Conservation (phyloP, 257 asterid species). For the Leptodermis oblonga region DNA sequence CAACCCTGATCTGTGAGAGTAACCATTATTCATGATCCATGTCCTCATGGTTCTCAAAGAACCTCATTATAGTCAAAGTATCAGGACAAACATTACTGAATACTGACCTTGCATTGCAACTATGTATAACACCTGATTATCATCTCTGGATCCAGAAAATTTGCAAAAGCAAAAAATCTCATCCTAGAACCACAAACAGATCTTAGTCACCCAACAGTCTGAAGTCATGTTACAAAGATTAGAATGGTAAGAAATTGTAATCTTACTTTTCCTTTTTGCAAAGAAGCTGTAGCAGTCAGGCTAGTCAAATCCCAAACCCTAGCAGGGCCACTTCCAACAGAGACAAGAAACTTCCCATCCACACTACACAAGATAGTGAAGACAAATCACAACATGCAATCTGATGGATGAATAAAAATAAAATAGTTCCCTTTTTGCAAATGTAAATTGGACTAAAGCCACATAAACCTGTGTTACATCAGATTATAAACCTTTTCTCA, state of each 20-base stretch:
- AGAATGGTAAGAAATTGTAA: background rate
- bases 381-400: slow-evolving; percentile 15
- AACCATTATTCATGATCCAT: slow-evolving; percentile 12
- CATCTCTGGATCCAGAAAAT: slow-evolving; percentile 57
- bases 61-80: slow-evolving; percentile 7
- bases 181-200: slow-evolving; percentile 43
- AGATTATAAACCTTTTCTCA: background rate
- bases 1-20: slow-evolving; percentile 49
- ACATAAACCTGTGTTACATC: background rate
- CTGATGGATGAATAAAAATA: background rate
- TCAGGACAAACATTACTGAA: slow-evolving; percentile 10
- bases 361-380: slow-evolving; percentile 52
- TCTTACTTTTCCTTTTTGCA: slow-evolving; percentile 66
- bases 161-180: slow-evolving; percentile 73
- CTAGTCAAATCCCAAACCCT: slow-evolving; percentile 73
- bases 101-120: slow-evolving; percentile 56
- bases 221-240: background rate
- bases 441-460: background rate
- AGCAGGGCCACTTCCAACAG: slow-evolving; percentile 88
- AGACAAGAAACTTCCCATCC: slow-evolving; percentile 80
- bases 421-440: background rate
- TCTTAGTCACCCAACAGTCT: slow-evolving; percentile 11
- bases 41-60: slow-evolving; percentile 4
- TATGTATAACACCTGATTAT: slow-evolving; percentile 58
- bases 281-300: slow-evolving; percentile 54